These are phyloP conservation scores for Lyophyllum shimeji DNA, from an alignment of 768 basidiomycete genomes.

Conservation along the genomic window DNA sequence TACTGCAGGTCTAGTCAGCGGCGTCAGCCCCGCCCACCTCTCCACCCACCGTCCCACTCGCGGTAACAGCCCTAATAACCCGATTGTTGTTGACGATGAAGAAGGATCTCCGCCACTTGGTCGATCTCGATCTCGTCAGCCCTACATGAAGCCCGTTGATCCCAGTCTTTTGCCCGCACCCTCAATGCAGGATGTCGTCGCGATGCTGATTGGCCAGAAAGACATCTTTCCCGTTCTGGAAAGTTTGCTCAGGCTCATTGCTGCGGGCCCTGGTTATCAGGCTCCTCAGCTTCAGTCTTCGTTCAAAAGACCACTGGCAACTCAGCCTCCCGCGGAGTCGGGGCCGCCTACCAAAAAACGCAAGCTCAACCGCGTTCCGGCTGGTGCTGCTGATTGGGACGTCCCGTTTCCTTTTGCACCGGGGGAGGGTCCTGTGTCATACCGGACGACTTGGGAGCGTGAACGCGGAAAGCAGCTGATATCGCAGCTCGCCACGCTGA, in stretches of 20 bases:
- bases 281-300: slow-evolving; percentile 4
- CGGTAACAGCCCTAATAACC: slow-evolving; percentile 59
- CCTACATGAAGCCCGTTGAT: slow-evolving; percentile 32
- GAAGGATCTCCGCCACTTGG: slow-evolving; percentile 31
- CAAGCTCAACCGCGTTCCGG: slow-evolving; percentile 67
- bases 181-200: slow-evolving; percentile 57
- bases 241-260: slow-evolving; percentile 58
- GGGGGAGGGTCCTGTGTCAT: slow-evolving; percentile 72
- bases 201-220: slow-evolving; percentile 58
- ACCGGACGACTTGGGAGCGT: slow-evolving; percentile 62
- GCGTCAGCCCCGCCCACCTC: slow-evolving; percentile 58
- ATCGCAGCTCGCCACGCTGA: slow-evolving; percentile 56
- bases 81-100: slow-evolving; percentile 71
- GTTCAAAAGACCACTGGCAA: slow-evolving; percentile 4
- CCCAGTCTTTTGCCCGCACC: slow-evolving; percentile 46
- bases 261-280: slow-evolving; percentile 27
- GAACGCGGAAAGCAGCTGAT: slow-evolving; percentile 64
- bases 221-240: slow-evolving; percentile 68
- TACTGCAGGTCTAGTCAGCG: slow-evolving; percentile 67
- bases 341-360: slow-evolving; percentile 53
- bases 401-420: slow-evolving; percentile 74
- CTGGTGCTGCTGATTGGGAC: slow-evolving; percentile 82
- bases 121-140: slow-evolving; percentile 18
- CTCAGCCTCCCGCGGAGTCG: not conserved
- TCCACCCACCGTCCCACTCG: slow-evolving; percentile 37